phyloP scores from a whole-genome alignment of 768 basidiomycete species.

The Hortiboletus campestris region DNA sequence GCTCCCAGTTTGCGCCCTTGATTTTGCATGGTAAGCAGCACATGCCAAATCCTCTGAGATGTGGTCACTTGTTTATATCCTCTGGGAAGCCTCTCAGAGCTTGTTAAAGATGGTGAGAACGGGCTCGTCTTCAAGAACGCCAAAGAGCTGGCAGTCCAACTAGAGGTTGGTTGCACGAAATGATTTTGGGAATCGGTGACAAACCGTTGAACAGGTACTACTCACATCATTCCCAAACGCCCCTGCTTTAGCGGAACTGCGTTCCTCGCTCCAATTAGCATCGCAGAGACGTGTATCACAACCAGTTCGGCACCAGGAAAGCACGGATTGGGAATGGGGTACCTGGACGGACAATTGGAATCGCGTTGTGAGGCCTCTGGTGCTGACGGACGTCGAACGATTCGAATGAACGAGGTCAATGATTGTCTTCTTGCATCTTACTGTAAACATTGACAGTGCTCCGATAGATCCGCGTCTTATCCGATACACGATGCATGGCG shows the following conservation, averaged over 20 bases:
- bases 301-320: constrained; percentile 19
- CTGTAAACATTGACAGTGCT: not conserved
- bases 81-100: constrained; percentile 67
- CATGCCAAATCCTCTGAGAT: not conserved
- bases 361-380: constrained; percentile 57
- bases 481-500: not conserved
- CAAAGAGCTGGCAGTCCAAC: constrained; percentile 63
- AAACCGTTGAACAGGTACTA: constrained; percentile 42
- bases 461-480: not conserved
- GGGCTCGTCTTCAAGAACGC: constrained; percentile 76
- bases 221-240: constrained; percentile 62
- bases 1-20: constrained; percentile 87
- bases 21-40: constrained; percentile 74
- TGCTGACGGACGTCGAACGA: constrained; percentile 33
- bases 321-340: constrained; percentile 54
- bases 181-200: not conserved
- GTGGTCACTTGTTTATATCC: constrained; percentile 3
- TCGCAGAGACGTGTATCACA: constrained; percentile 26
- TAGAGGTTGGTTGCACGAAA: constrained; percentile 43
- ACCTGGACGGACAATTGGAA: constrained; percentile 90
- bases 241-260: constrained; percentile 47
- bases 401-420: constrained; percentile 13
- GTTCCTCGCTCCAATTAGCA: constrained; percentile 45
- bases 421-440: not conserved
- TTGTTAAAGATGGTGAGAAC: constrained; percentile 82